Conservation (phyloP, 164 flowering plant genomes). For the Vitis vinifera region ASM3070453v1 NC_081816.1:5309001-5309500, state of each 20-base stretch:
- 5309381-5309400: no score
- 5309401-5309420: no score
- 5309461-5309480: no score
- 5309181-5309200: constrained; percentile 35
- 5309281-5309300: constrained; percentile 11
- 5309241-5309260: constrained; percentile 28
- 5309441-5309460: no score
- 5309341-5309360: constrained; percentile 37
- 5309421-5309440: no score
- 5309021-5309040: constrained; percentile 35
- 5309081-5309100: constrained; percentile 34
- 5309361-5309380: no score
- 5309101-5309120: constrained; percentile 33
- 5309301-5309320: constrained; percentile 35
- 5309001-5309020: constrained; percentile 37
- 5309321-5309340: constrained; percentile 24
- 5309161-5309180: constrained; percentile 24
- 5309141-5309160: constrained; percentile 23
- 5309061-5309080: constrained; percentile 28
- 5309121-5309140: constrained; percentile 25
- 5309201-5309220: constrained; percentile 31
- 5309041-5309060: constrained; percentile 40
- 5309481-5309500: no score
- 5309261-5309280: constrained; percentile 30
- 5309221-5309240: constrained; percentile 30